Evolutionary conservation across 768 basidiomycete genomes (phyloP).

Genomic region (Exsudoporus frostii): DNA sequence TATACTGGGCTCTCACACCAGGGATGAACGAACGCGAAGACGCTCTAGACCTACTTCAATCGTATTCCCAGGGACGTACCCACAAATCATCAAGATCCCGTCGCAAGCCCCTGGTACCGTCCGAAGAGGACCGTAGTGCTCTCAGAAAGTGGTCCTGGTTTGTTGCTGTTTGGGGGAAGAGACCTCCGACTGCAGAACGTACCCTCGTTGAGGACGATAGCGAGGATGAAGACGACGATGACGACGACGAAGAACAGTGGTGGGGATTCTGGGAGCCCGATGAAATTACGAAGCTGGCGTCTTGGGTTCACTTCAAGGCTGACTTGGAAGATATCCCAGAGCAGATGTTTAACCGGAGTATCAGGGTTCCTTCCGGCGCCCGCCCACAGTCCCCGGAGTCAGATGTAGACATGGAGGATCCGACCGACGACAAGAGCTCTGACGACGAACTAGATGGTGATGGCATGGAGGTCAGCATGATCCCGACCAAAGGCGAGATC

Average conservation of each 20-base stretch:
- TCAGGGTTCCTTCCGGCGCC: background rate
- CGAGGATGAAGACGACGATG: conserved; percentile 24
- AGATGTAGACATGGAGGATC: conserved; percentile 23
- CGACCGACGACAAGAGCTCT: conserved; percentile 4
- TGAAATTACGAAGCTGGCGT: conserved; percentile 62
- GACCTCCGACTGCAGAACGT: conserved; percentile 34
- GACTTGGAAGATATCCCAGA: conserved; percentile 32
- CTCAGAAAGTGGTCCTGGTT: conserved; percentile 73
- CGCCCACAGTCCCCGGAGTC: background rate
- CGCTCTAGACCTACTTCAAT: conserved; percentile 33
- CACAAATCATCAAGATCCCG: conserved; percentile 35
- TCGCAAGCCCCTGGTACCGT: conserved; percentile 39
- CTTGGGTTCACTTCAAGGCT: conserved; percentile 58
- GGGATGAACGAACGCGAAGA: conserved; percentile 54
- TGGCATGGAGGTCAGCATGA: background rate
- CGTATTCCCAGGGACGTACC: conserved; percentile 24
- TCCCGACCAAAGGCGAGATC: conserved; percentile 34
- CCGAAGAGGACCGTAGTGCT: conserved; percentile 47
- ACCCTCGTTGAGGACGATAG: conserved; percentile 23
- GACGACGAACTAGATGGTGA: conserved; percentile 4
- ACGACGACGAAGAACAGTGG: conserved; percentile 52
- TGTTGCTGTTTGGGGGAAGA: conserved; percentile 69
- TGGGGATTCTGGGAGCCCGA: conserved; percentile 69
- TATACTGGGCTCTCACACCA: conserved; percentile 67
- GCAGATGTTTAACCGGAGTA: conserved; percentile 5